These are phyloP conservation scores for Arthrobotrys sphaeroides DNA, from an alignment of 2,329 filamentous ascomycete species.

Conservation along the genomic window DNA sequence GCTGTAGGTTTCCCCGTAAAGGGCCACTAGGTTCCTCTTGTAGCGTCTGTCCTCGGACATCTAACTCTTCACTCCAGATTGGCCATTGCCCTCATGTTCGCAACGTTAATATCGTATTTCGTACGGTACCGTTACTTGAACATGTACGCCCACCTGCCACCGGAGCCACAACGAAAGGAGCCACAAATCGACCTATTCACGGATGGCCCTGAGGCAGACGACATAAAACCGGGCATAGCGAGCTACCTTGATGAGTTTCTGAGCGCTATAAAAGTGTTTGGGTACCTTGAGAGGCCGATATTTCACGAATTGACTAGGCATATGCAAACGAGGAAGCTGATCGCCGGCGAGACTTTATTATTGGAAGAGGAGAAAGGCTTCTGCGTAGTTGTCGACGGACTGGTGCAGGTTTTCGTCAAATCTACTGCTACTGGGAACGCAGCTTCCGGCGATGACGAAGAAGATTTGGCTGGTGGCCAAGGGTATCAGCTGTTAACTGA, in stretches of 20 bases:
- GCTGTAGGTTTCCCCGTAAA: slow-evolving; percentile 68
- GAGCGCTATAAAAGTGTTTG: slow-evolving; percentile 98
- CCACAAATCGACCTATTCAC: slow-evolving; percentile 95
- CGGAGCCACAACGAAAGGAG: slow-evolving; percentile 94
- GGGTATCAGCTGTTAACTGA: slow-evolving; percentile 95
- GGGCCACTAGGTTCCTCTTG: background rate
- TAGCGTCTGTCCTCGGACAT: background rate
- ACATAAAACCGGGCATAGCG: slow-evolving; percentile 82
- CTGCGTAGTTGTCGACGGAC: slow-evolving; percentile 92
- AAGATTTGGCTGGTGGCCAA: slow-evolving; percentile 71
- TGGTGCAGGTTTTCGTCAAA: slow-evolving; percentile 98
- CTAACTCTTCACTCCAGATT: slow-evolving; percentile 65
- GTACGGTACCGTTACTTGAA: slow-evolving; percentile 95
- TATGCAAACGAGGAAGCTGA: slow-evolving; percentile 97
- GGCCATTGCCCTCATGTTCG: slow-evolving; percentile 77
- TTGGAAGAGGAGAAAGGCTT: slow-evolving; percentile 98
- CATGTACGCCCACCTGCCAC: slow-evolving; percentile 93
- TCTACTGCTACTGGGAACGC: slow-evolving; percentile 71
- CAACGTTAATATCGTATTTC: slow-evolving; percentile 90
- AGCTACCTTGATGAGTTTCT: slow-evolving; percentile 98
- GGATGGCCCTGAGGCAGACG: slow-evolving; percentile 86
- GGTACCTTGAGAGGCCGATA: slow-evolving; percentile 92
- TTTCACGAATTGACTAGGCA: slow-evolving; percentile 97
- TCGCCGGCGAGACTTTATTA: slow-evolving; percentile 93
- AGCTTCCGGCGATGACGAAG: slow-evolving; percentile 65